A percentile compares a stretch with the other conserved stretches of the same genome.
These are phyloP conservation scores for Puccinia triticina DNA, from an alignment of 1,284 basidiomycete genomes.

Conservation along the genomic window DNA sequence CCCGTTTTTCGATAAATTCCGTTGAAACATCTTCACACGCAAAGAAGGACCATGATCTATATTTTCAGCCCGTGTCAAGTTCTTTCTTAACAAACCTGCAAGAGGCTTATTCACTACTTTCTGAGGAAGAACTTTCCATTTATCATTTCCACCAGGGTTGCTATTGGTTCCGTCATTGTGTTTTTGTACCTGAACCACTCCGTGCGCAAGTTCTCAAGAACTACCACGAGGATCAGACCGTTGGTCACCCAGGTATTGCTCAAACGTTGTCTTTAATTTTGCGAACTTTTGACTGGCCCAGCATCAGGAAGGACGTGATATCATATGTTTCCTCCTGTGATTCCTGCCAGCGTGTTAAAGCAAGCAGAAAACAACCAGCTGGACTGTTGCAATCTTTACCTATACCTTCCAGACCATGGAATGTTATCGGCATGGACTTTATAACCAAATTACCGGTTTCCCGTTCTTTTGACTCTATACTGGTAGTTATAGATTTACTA, in stretches of 20 bases:
- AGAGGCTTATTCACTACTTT: no score
- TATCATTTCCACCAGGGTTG: background rate
- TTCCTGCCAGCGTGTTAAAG: constrained; percentile 28
- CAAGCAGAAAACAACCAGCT: no score
- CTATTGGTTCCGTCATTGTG: background rate
- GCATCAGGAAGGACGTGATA: background rate
- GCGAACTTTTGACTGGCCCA: background rate
- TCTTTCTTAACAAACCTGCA: background rate
- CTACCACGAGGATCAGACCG: background rate
- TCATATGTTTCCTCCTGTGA: constrained; percentile 10
- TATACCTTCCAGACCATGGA: no score
- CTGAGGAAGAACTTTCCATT: background rate
- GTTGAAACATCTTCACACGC: no score
- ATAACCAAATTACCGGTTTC: constrained; percentile 62
- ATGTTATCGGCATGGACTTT: no score
- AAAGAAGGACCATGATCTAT: no score
- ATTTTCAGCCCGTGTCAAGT: background rate
- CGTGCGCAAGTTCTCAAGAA: background rate
- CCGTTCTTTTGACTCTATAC: constrained; percentile 61
- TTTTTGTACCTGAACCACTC: background rate
- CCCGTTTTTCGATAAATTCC: no score
- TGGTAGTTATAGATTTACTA: constrained; percentile 63
- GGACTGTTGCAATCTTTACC: no score
- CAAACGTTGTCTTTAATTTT: background rate
- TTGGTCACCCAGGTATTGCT: constrained; percentile 9